Conservation (phyloP, 2,329 filamentous ascomycete species). For the Penicillium verrucosum region DNA sequence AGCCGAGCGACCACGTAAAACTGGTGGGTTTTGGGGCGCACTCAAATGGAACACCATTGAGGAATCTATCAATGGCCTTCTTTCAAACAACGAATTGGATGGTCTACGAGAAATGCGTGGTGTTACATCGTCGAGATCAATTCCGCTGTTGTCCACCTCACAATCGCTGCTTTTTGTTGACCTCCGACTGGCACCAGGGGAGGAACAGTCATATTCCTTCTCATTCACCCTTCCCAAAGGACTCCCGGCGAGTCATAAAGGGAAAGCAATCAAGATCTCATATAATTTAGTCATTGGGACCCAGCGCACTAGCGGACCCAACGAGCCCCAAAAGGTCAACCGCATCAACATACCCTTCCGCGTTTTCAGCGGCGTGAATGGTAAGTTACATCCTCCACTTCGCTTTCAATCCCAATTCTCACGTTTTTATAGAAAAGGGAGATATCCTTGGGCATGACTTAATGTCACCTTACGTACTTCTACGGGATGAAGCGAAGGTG, state of each 20-base stretch:
- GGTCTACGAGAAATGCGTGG: conserved; percentile 95
- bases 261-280: conserved; percentile 88
- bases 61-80: conserved; percentile 79
- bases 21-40: conserved; percentile 74
- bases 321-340: conserved; percentile 74
- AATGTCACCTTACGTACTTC: conserved; percentile 87
- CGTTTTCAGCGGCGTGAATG: conserved; percentile 88
- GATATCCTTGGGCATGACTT: conserved; percentile 90
- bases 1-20: conserved; percentile 52
- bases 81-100: conserved; percentile 84
- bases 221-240: conserved; percentile 81
- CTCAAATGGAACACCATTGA: conserved; percentile 87
- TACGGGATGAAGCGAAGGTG: conserved; percentile 76
- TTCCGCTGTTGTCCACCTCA: conserved; percentile 89
- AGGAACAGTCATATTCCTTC: conserved; percentile 85
- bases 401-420: conserved; percentile 12
- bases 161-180: conserved; percentile 97
- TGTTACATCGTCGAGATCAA: conserved; percentile 76
- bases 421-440: conserved; percentile 56
- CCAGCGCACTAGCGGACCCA: conserved; percentile 73
- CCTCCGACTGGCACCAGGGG: conserved; percentile 77
- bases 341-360: conserved; percentile 92
- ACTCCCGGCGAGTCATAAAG: conserved; percentile 84
- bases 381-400: conserved; percentile 33
- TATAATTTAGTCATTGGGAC: conserved; percentile 92